Base-by-base conservation (phyloP, 176 grass and related monocot species). In the Cenchrus fungigraminus region DNA sequence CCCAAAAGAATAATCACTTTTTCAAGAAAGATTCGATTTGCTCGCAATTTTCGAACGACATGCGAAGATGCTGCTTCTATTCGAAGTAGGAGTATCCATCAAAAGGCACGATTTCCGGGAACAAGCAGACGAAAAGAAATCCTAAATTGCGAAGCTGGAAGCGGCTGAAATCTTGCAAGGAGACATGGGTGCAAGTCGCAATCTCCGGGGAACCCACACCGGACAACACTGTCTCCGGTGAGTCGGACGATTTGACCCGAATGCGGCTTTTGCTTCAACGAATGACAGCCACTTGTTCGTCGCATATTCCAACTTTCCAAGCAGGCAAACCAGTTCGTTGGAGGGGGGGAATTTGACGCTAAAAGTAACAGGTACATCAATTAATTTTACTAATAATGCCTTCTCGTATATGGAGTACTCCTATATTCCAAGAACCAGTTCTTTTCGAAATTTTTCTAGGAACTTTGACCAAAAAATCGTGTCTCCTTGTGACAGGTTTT, bases 241-340 rank as follows among this genome's bases (percentile, higher is more conserved):
- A 82, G 79, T 86, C 49, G 25, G 88, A 87, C 28, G 84, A 90
- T 83, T 73, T 87, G 84, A 74, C 73, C 73, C 16, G 29, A 54
- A 73, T 32, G 56, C 22, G 32, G 16, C 45, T 62, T 47, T 49
- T 70, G 62, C 55, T 63, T 37, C 66, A 31, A 32, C 62, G 43
- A 76, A 40, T 73, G 65, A 37, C 59, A 79, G 50, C 43, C 71
- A 72, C 65, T 72, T 56, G 79, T 65, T 50, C 28, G 12, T 68
- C 51, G 68, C 69, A 89, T 85, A 85, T 85, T 67, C 37, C 37
- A 40, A 40, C 37, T 40, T 40, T 40, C 87, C 65, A 73, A 51
- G 13, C 10, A 19, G 3, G 49, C 47, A 65, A 57, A 57, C 22
- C 5, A 37, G 6, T 40, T 40, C 37, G 1, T 40, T 40, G 37